Evolutionary conservation across 176 grass and related monocot genomes (phyloP), one percentile per base, ranked within the genome.

Genomic region (Saccharum spontaneum): DNA sequence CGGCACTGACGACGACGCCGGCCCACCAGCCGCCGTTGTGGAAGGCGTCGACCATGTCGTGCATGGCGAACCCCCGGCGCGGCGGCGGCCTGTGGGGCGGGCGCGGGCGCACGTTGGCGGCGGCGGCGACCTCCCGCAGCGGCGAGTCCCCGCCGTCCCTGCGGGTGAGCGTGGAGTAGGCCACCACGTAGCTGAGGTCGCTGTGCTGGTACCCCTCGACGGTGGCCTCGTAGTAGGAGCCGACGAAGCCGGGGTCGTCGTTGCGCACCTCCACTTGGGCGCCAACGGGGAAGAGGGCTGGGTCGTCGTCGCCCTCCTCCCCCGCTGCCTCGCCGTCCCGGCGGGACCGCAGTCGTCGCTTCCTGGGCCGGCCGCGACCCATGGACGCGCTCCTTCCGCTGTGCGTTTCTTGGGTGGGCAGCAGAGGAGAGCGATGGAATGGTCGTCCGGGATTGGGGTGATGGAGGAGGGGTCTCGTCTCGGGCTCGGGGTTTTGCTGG

Each of bases 1-100:
- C 31, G 64, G 28, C 68, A 23, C 67, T 76, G 37, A 93, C 49
- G 4, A 97, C 87, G 45, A 60, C 22, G 55, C 94, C 91, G 2
- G 77, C 28, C 94, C 94, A 97, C 94, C 94, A 97, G 0, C 89
- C 94, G 8, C 80, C 94, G 72, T 77, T 88, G 83, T 94, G 94
- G 76, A 87, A 92, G 12, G 84, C 91, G 62, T 92, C 91, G 4
- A 92, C 91, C 59, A 81, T 62, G 17, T 90, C 87, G 87, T 92
- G 69, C 76, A 84, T 23, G 12, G 82, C 79, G 46, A 90, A 77
- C 6, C 12, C 38, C 31, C 31, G 14, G 7, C 55, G 55, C 55
- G 55, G 55, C 33, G n/a, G 9, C 71, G 48, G 34, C n/a, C 15
- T 11, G 63, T 24, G 11, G 68, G 87, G 6, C n/a, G 82, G 81